A percentile compares a stretch with the other conserved stretches of the same genome.
These are phyloP conservation scores for Pogostemon cablin DNA, from an alignment of 257 asterid species.

Conservation along the genomic window DNA sequence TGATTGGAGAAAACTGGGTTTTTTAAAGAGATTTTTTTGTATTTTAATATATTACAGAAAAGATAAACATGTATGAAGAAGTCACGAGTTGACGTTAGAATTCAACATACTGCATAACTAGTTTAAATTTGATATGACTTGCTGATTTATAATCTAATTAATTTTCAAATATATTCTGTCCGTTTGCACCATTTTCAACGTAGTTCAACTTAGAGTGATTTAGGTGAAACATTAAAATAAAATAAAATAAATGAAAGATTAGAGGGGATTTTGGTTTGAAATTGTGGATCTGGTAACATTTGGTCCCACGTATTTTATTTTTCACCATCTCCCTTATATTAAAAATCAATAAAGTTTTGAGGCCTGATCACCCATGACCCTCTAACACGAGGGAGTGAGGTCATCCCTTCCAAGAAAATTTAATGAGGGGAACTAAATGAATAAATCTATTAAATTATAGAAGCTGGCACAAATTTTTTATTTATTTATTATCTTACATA, in stretches of 20 bases:
- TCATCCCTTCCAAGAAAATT: no score
- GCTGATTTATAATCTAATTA: neutral
- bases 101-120: neutral
- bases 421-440: no score
- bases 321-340: no score
- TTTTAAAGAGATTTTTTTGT: neutral
- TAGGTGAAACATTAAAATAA: conserved; percentile 22
- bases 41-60: no score
- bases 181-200: conserved; percentile 27
- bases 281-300: neutral
- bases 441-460: no score
- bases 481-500: no score
- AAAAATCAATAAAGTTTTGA: no score
- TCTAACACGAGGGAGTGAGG: no score
- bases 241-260: neutral
- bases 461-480: no score
- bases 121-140: neutral
- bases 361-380: no score
- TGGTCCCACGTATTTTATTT: neutral
- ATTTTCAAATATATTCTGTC: conserved; percentile 17
- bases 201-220: conserved; percentile 10
- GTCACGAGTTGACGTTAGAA: conserved; percentile 36
- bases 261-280: conserved; percentile 11
- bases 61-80: conserved; percentile 10
- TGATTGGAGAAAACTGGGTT: neutral